A percentile compares a stretch with the other conserved stretches of the same genome.
phyloP scores from a whole-genome alignment of 768 basidiomycete genomes.

The Chalciporus piperatus region DNA sequence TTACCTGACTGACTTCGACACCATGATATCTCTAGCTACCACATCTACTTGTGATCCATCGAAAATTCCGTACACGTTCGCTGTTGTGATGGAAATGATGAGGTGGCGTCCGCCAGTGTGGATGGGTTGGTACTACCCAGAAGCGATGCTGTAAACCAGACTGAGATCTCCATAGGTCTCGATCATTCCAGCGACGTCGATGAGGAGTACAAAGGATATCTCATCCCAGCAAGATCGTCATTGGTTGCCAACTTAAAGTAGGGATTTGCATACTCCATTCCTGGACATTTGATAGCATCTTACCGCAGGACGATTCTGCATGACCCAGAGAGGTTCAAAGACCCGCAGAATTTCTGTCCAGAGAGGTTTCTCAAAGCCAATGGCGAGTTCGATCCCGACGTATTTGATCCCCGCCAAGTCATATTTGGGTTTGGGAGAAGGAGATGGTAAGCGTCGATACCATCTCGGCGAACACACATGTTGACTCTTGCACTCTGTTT shows the following conservation, averaged over 20 bases:
- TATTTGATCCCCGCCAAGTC: slow-evolving; percentile 6
- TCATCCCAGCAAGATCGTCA: slow-evolving; percentile 2
- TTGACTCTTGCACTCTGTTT: background rate
- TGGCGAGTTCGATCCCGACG: background rate
- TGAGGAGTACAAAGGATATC: slow-evolving; percentile 4
- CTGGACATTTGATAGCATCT: background rate
- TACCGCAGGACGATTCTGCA: slow-evolving; percentile 1
- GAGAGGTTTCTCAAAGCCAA: slow-evolving; percentile 1
- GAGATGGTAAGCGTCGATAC: background rate
- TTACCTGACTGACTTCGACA: too few species aligned
- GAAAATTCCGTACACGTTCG: slow-evolving; percentile 3
- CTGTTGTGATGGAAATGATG: slow-evolving; percentile 5
- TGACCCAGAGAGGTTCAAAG: background rate
- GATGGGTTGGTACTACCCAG: slow-evolving; percentile 1
- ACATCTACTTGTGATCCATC: background rate
- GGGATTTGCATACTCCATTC: background rate
- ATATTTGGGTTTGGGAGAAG: slow-evolving; percentile 8
- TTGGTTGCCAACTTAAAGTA: slow-evolving; percentile 5
- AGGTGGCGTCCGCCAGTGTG: slow-evolving; percentile 8
- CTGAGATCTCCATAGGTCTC: background rate
- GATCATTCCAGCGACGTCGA: slow-evolving; percentile 5
- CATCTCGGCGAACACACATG: background rate
- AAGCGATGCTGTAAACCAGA: background rate
- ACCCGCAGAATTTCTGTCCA: background rate
- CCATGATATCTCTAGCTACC: background rate